Evolutionary conservation across 179 eudicot species (phyloP).

Genomic region (Beta corolliflora): DNA sequence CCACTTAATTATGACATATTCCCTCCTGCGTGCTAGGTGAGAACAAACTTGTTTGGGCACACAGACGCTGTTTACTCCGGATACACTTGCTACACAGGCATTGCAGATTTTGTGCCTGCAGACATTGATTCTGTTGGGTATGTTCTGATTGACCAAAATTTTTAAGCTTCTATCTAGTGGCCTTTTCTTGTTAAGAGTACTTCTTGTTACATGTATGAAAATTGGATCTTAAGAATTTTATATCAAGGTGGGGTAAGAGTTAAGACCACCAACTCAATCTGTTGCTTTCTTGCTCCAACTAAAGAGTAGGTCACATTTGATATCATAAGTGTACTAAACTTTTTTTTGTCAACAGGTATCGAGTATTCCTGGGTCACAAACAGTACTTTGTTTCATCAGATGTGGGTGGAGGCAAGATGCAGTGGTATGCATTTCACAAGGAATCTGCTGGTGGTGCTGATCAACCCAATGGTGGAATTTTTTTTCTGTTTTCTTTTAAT

Average conservation of each 20-base stretch:
- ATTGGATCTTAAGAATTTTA: no score
- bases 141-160: slow-evolving; percentile 9
- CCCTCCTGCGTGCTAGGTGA: slow-evolving; percentile 44
- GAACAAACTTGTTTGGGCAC: slow-evolving; percentile 77
- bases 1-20: slow-evolving; percentile 2
- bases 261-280: background rate
- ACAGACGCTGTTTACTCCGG: slow-evolving; percentile 78
- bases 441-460: slow-evolving; percentile 91
- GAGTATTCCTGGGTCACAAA: slow-evolving; percentile 94
- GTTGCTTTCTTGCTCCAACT: background rate
- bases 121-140: slow-evolving; percentile 98
- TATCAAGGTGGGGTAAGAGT: background rate
- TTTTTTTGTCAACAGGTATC: slow-evolving; percentile 55
- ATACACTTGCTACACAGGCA: slow-evolving; percentile 97
- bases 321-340: slow-evolving; percentile 5
- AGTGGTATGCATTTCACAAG: slow-evolving; percentile 98
- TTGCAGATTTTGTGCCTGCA: slow-evolving; percentile 90
- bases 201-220: no score
- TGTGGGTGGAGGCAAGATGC: slow-evolving; percentile 99
- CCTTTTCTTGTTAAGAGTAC: background rate
- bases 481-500: slow-evolving; percentile 7
- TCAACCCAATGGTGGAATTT: slow-evolving; percentile 55
- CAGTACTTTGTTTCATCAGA: slow-evolving; percentile 96
- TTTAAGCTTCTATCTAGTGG: background rate
- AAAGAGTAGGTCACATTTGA: background rate